These are phyloP conservation scores for Pythium diclinum DNA, from an alignment of 352 stramenopile genomes.

Conservation along the genomic window DNA sequence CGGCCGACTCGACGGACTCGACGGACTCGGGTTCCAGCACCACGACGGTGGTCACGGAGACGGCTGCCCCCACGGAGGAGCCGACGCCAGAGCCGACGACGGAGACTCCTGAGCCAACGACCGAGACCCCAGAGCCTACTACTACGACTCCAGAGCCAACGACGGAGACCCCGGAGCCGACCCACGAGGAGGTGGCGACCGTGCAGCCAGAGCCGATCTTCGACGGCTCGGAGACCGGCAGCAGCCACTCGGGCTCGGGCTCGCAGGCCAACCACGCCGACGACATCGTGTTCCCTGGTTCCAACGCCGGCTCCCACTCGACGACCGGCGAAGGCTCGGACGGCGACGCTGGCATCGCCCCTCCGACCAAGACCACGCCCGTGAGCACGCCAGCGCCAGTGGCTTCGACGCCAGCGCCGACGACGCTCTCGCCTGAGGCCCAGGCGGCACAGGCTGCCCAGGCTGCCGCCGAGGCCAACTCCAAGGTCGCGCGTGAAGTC, in stretches of 20 bases:
- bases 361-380: slow-evolving; percentile 3
- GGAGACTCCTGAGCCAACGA: neutral
- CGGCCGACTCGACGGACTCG: neutral
- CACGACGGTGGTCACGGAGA: neutral
- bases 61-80: slow-evolving; percentile 6
- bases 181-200: neutral
- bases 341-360: slow-evolving; percentile 7
- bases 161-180: neutral
- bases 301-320: neutral
- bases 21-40: neutral
- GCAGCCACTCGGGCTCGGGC: slow-evolving; percentile 2
- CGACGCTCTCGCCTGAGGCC: slow-evolving; percentile 6
- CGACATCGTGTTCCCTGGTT: slow-evolving; percentile 17
- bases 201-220: neutral
- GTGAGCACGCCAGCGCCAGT: neutral
- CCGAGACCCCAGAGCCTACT: slow-evolving; percentile 1
- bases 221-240: neutral
- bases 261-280: slow-evolving; percentile 7
- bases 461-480: slow-evolving; percentile 35
- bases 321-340: slow-evolving; percentile 15
- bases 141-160: slow-evolving; percentile 5
- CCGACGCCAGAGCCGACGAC: slow-evolving; percentile 8
- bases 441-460: slow-evolving; percentile 13
- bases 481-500: slow-evolving; percentile 36
- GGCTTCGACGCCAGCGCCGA: neutral